Conservation (phyloP, 352 stramenopile species). For the Aphanomyces stellatus region DNA sequence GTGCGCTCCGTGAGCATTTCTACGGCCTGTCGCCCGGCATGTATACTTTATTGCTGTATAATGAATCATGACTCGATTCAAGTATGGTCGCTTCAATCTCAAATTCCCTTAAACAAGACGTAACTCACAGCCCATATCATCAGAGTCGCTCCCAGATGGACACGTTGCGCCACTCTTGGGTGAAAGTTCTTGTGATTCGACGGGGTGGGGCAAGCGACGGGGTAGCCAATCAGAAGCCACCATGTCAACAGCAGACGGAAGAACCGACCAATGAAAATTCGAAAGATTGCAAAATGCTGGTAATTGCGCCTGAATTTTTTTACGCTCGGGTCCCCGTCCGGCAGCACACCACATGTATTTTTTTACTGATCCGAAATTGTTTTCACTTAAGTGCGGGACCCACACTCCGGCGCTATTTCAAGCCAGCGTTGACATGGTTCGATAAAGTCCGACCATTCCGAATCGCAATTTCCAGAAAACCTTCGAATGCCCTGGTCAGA, state of each 20-base stretch:
- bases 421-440: too few relatives aligned
- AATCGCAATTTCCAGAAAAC: constrained; percentile 10
- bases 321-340: not conserved
- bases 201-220: not conserved
- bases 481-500: constrained; percentile 11
- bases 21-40: too few relatives aligned
- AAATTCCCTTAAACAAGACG: too few relatives aligned
- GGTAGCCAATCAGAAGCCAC: not conserved
- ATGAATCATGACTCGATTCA: too few relatives aligned
- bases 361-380: not conserved
- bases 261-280: not conserved
- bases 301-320: constrained; percentile 9
- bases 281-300: not conserved
- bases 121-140: too few relatives aligned
- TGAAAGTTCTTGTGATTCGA: not conserved
- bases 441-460: not conserved
- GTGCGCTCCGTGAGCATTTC: too few relatives aligned
- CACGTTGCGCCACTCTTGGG: not conserved
- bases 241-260: not conserved
- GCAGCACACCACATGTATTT: not conserved
- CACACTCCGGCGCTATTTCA: too few relatives aligned
- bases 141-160: too few relatives aligned
- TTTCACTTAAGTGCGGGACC: not conserved
- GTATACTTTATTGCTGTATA: too few relatives aligned
- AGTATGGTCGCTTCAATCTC: too few relatives aligned